Evolutionary conservation across 2,329 filamentous ascomycete species (phyloP).

Genomic region (Tolypocladium ophioglossoides): DNA sequence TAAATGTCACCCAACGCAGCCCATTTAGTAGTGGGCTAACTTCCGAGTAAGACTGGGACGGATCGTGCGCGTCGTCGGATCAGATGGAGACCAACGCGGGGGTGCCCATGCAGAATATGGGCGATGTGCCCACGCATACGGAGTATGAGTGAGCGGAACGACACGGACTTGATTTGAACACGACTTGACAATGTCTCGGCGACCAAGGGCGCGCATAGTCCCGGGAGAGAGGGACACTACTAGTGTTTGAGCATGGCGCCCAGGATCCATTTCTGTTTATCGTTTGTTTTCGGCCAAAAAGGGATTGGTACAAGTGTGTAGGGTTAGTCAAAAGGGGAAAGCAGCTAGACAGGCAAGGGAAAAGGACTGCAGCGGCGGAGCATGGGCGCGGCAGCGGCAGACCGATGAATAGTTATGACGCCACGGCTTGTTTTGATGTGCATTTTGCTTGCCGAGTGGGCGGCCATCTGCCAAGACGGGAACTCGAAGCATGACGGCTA

Average conservation of each 20-base stretch:
- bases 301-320: neutral
- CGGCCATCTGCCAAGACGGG: neutral
- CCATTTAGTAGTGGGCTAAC: neutral
- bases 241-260: slow-evolving; percentile 5
- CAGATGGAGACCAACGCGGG: slow-evolving; percentile 40
- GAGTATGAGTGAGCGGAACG: slow-evolving; percentile 26
- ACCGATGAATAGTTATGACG: neutral
- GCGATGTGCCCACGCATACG: slow-evolving; percentile 6
- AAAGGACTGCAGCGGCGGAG: slow-evolving; percentile 1
- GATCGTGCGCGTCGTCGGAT: slow-evolving; percentile 43
- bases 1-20: neutral
- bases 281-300: neutral
- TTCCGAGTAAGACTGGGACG: slow-evolving; percentile 38
- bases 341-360: neutral
- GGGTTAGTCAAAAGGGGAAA: neutral
- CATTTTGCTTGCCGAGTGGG: neutral
- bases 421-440: neutral
- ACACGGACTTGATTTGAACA: slow-evolving; percentile 17
- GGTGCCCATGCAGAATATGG: slow-evolving; percentile 25
- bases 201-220: neutral
- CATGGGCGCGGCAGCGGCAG: neutral
- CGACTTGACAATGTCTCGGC: neutral
- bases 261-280: neutral
- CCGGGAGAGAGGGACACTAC: neutral
- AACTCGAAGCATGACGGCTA: neutral